phyloP scores from a whole-genome alignment of 2,329 filamentous ascomycete species.

The Corynespora cassiicola region DNA sequence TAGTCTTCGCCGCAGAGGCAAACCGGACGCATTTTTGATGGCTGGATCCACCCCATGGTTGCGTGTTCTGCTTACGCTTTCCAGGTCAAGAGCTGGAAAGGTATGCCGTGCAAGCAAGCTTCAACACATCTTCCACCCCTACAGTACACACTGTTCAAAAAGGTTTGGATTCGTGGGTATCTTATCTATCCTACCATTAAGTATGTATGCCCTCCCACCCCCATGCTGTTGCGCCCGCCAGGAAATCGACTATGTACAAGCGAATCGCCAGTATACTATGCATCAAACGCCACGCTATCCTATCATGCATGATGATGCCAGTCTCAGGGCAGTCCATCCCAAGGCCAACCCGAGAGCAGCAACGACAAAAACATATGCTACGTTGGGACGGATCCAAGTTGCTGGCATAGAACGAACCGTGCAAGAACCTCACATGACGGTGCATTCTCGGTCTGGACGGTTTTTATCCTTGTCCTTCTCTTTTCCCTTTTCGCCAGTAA shows the following conservation, averaged over 20 bases:
- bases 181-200: conserved; percentile 25
- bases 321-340: background rate
- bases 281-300: conserved; percentile 32
- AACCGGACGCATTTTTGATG: too few species aligned
- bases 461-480: conserved; percentile 31
- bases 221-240: background rate
- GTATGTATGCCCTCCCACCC: background rate
- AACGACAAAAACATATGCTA: conserved; percentile 1
- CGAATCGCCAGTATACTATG: conserved; percentile 11
- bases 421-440: conserved; percentile 46
- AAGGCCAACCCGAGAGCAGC: background rate
- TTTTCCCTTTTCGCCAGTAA: conserved; percentile 29
- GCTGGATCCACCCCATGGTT: too few species aligned
- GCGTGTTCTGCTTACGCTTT: too few species aligned
- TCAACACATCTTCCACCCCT: too few species aligned
- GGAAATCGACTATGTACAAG: too few species aligned
- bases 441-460: conserved; percentile 52
- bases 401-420: conserved; percentile 6
- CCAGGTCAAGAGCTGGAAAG: too few species aligned
- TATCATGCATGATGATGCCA: conserved; percentile 4
- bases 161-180: too few species aligned
- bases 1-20: too few species aligned
- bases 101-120: background rate
- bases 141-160: too few species aligned
- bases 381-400: conserved; percentile 4